These are phyloP conservation scores for Rossbeevera mucosa DNA, from an alignment of 768 basidiomycete species.

Conservation along the genomic window DNA sequence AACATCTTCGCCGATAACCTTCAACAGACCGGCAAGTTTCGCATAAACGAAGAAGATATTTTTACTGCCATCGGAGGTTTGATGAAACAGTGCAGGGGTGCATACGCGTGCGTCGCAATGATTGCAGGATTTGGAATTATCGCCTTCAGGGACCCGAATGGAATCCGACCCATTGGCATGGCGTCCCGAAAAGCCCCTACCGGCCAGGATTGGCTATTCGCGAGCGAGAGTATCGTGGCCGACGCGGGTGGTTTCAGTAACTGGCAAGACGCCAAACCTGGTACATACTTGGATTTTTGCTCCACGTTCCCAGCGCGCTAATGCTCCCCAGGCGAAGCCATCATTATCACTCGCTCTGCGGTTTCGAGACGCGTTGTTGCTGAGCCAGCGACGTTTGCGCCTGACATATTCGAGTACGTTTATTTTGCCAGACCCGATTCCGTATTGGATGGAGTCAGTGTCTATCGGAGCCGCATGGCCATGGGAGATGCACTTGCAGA, in stretches of 20 bases:
- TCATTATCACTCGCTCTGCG: constrained; percentile 85
- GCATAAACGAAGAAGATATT: constrained; percentile 99
- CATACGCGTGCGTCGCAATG: constrained; percentile 98
- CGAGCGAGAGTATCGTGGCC: constrained; percentile 94
- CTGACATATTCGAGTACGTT: constrained; percentile 98
- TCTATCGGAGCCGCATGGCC: constrained; percentile 97
- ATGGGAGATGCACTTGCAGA: constrained; percentile 96
- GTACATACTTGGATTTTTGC: constrained; percentile 36
- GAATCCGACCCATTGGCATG: constrained; percentile 90
- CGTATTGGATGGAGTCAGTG: constrained; percentile 94
- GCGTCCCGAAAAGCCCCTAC: constrained; percentile 56
- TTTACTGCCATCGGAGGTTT: constrained; percentile 89
- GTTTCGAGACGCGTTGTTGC: constrained; percentile 74
- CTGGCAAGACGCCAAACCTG: constrained; percentile 93
- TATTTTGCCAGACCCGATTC: constrained; percentile 98
- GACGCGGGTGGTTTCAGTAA: constrained; percentile 88
- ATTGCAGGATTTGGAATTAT: constrained; percentile 97
- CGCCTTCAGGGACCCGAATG: constrained; percentile 96
- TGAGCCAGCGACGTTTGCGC: constrained; percentile 73
- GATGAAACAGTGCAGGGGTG: constrained; percentile 85
- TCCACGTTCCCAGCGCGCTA: neutral
- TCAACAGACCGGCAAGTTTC: constrained; percentile 97
- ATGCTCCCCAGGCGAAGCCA: constrained; percentile 69
- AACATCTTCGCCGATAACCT: constrained; percentile 98
- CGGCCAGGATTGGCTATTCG: constrained; percentile 82